Evolutionary conservation across 257 asterid genomes (phyloP), one percentile per base, ranked within the genome.

Genomic region (Nicotiana undulata): DNA sequence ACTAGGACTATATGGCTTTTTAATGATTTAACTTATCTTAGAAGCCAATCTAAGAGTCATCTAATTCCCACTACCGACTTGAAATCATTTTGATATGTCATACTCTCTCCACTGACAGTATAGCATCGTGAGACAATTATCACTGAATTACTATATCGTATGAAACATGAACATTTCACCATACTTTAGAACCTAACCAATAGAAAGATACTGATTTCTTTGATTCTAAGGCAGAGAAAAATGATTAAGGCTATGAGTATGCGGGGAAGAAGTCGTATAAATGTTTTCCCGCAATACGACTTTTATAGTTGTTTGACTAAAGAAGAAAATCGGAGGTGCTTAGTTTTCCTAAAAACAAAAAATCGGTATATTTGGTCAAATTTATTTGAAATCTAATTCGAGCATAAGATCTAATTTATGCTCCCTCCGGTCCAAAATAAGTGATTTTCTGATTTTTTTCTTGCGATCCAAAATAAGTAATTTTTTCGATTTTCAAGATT

Each of bases 11-110:
- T 67, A 5, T 32, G n/a, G 10, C 58, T 32, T 59, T 77, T 82
- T 68, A 81, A 87, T 85, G 81, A 86, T 84, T 76, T 18, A 31
- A 65, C 82, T 81, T 83, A 32, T 72, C 89, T 84, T 84, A 77
- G 86, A 87, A 84, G 82, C 83, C 85, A 84, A 76, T 68, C 76
- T 44, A 6, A 32, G 22, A 6, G 18, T 10, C 37, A n/a, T 24
- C 65, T 28, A 28, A 37, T 9, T 58, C 16, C 72, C 26, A 29
- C 84, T 79, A 49, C 20, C 26, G 16, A 26, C 55, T 26, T 13
- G 26, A 31, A 49, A 53, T 74, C 61, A 49, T 63, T 63, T 9
- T 51, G 17, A 3, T 15, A 11, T 13, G 56, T 51, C 18, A 51
- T 51, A 13, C 56, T 51, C 64, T 2, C 2, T 20, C 67, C 67